Evolutionary conservation across 768 basidiomycete genomes (phyloP), one percentile per base, ranked within the genome.

Genomic region (Leccinellum rugosiceps): DNA sequence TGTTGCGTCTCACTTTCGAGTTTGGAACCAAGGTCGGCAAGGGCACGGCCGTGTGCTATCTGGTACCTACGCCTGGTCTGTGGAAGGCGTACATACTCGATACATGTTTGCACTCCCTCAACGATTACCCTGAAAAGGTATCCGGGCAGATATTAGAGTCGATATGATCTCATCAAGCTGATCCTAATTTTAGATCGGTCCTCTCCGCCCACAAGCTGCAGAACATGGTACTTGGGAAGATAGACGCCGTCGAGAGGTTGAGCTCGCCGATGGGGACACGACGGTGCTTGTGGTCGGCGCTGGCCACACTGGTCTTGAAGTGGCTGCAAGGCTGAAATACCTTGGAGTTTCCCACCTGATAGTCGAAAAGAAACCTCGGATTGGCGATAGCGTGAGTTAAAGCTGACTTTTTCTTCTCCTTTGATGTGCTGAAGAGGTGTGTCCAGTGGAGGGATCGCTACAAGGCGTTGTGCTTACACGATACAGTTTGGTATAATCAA

Each of bases 61-160:
- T 88, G 4, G 76, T 84, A 0, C 85, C 83, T 0, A 58, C 65
- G 3, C 73, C 75, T 3, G 63, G 61, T 31, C 66, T 52, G 6
- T 89, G 88, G 88, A 84, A 81, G 66, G 85, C 84, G 0, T 79
- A 84, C 61, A 75, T 74, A 5, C 61, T 87, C 10, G 84, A 80
- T 62, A 89, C 88, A 0, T 79, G 80, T 54, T 73, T 90, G 23
- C 81, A 86, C 25, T 79, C 77, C 30, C 70, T 89, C 62, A 80
- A 83, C 30, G 81, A 74, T 6, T 78, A 77, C 63, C 83, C 83
- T 0, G 84, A 86, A 64, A 74, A 77, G 68, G 65, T 75, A 62
- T 19, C 21, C 17, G 52, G 52, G 2, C 4, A 8, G 9, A 19
- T 28, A 0, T 19, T 28, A 2, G 17, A 8, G 14, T 31, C 5